Conservation (phyloP, 176 grass and related monocot species). For the Carex parvula region DNA sequence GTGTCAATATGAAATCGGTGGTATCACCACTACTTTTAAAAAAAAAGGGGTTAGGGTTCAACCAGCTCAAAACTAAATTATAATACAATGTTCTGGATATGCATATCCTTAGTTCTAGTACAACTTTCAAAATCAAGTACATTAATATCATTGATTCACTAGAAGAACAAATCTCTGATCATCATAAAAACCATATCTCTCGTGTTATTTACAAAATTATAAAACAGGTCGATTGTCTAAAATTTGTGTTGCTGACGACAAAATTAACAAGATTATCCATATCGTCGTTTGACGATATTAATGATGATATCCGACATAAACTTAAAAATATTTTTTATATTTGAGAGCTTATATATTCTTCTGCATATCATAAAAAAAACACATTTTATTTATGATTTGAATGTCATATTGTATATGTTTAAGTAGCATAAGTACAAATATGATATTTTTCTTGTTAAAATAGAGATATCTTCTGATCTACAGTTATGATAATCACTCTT, state of each 20-base stretch:
- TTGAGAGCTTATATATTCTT: neutral
- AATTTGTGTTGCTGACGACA: neutral
- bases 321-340: neutral
- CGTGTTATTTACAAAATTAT: neutral
- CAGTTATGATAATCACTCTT: no score
- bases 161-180: neutral
- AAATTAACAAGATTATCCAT: neutral
- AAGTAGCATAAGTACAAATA: no score
- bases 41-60: no score
- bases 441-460: no score
- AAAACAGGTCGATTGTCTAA: neutral
- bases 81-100: neutral
- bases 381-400: neutral
- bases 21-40: no score
- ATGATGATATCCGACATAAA: neutral
- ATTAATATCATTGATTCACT: neutral
- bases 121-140: neutral
- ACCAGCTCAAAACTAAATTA: neutral
- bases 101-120: neutral
- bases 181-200: neutral
- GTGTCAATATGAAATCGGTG: no score
- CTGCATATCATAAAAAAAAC: neutral
- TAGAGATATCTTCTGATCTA: no score
- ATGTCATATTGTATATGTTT: neutral
- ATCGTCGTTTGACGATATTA: neutral